phyloP scores from a whole-genome alignment of 257 asterid genomes.

The Verbena officinalis region DNA sequence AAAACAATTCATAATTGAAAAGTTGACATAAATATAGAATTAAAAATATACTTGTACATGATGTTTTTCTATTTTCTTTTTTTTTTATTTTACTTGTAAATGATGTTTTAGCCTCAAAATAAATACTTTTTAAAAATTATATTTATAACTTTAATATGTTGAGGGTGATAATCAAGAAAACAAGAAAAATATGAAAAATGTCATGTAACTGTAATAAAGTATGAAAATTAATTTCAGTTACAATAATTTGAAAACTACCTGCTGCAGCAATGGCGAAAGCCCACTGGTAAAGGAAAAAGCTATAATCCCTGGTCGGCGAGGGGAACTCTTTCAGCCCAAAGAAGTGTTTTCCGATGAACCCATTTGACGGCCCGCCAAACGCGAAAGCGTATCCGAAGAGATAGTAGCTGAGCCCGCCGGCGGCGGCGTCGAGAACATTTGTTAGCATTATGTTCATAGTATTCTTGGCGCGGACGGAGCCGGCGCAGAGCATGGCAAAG shows the following conservation, averaged over 20 bases:
- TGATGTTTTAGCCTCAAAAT: too few relatives aligned
- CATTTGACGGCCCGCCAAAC: slow-evolving; percentile 64
- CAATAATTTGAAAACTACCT: slow-evolving; percentile 33
- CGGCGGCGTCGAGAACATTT: slow-evolving; percentile 75
- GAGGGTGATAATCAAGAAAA: too few relatives aligned
- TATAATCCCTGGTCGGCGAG: slow-evolving; percentile 44
- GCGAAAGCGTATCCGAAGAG: slow-evolving; percentile 76
- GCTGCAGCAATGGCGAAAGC: slow-evolving; percentile 85
- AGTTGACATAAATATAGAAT: too few relatives aligned
- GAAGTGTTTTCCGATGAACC: slow-evolving; percentile 61
- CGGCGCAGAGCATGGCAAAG: slow-evolving; percentile 78
- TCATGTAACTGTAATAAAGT: too few relatives aligned
- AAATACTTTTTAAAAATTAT: too few relatives aligned
- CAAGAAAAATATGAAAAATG: too few relatives aligned
- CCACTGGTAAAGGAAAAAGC: slow-evolving; percentile 71
- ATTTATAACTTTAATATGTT: too few relatives aligned
- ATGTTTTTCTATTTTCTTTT: too few relatives aligned
- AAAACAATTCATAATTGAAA: too few relatives aligned
- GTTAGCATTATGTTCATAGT: slow-evolving; percentile 46
- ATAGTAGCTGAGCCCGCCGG: slow-evolving; percentile 72
- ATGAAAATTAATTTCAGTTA: too few relatives aligned
- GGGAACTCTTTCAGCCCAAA: slow-evolving; percentile 63
- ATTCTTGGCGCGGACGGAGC: slow-evolving; percentile 52
- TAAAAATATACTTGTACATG: too few relatives aligned
- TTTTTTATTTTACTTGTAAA: too few relatives aligned